These are phyloP conservation scores for Vinca minor DNA, from an alignment of 257 asterid species.

Conservation along the genomic window DNA sequence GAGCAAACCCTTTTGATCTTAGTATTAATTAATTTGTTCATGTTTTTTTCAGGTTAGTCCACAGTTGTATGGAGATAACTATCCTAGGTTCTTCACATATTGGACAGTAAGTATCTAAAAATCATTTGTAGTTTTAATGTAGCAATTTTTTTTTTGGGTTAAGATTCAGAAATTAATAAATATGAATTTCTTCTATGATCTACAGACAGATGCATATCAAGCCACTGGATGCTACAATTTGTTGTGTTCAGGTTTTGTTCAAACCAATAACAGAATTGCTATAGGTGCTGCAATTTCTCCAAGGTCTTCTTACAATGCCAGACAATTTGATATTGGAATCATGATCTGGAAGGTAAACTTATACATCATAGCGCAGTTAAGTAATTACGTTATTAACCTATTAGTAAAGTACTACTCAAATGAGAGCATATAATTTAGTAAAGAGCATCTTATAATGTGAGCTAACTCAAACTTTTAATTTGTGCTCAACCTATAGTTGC, in stretches of 20 bases:
- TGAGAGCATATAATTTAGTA: no score
- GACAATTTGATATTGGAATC: conserved; percentile 78
- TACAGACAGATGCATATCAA: conserved; percentile 88
- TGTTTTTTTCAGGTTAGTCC: conserved; percentile 67
- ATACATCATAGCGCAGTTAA: no score
- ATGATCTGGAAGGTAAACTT: conserved; percentile 99
- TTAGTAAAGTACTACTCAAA: no score
- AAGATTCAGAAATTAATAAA: no score
- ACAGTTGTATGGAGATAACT: conserved; percentile 69
- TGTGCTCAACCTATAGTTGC: no score
- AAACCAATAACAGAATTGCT: conserved; percentile 75
- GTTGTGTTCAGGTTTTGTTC: conserved; percentile 81
- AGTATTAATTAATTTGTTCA: conserved; percentile 9
- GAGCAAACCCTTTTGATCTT: no score
- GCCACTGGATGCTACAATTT: conserved; percentile 92
- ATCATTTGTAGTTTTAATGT: background rate
- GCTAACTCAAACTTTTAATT: conserved; percentile 1
- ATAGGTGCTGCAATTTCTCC: conserved; percentile 98
- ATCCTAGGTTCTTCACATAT: conserved; percentile 84
- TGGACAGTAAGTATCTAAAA: conserved; percentile 68
- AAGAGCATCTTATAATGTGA: no score
- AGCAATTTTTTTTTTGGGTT: no score
- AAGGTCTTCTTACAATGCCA: conserved; percentile 50
- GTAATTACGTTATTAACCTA: no score
- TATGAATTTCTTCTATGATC: background rate